A percentile compares a stretch with the other conserved stretches of the same genome.
Evolutionary conservation across 1,284 basidiomycete genomes (phyloP).

Genomic region (Moesziomyces globuligerus): DNA sequence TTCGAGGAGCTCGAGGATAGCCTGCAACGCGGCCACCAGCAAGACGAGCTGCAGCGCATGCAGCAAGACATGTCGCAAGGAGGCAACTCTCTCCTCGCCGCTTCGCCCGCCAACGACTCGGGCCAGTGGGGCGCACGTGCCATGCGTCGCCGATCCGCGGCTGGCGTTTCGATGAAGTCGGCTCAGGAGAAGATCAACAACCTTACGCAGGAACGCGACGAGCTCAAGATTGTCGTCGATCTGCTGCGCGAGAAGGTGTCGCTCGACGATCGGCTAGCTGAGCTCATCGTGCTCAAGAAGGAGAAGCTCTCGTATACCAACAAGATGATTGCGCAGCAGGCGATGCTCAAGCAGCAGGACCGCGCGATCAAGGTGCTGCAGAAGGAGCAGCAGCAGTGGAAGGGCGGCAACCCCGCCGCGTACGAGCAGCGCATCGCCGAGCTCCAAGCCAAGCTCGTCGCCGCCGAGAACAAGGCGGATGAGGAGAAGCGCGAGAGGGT

Average conservation of each 20-base stretch:
- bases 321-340: constrained; percentile 59
- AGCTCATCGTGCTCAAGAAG: constrained; percentile 61
- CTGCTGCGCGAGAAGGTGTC: constrained; percentile 62
- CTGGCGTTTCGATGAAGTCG: constrained; percentile 62
- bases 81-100: constrained; percentile 39
- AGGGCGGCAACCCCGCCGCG: constrained; percentile 33
- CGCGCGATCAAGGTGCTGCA: constrained; percentile 60
- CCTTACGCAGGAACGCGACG: constrained; percentile 62
- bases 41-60: constrained; percentile 47
- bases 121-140: constrained; percentile 58
- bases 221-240: constrained; percentile 66
- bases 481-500: constrained; percentile 38
- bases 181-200: constrained; percentile 62
- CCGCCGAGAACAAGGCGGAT: constrained; percentile 42
- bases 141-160: constrained; percentile 55
- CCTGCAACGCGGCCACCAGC: constrained; percentile 37
- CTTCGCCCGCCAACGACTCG: constrained; percentile 39
- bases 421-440: constrained; percentile 41
- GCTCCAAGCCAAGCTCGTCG: constrained; percentile 37
- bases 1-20: constrained; percentile 54
- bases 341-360: constrained; percentile 63
- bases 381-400: constrained; percentile 59
- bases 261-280: constrained; percentile 55
- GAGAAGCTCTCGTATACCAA: constrained; percentile 61
- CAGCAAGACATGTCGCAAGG: constrained; percentile 50